Base-by-base conservation (phyloP, 1,139 yeast species). In the Yamadazyma diospyri region DNA sequence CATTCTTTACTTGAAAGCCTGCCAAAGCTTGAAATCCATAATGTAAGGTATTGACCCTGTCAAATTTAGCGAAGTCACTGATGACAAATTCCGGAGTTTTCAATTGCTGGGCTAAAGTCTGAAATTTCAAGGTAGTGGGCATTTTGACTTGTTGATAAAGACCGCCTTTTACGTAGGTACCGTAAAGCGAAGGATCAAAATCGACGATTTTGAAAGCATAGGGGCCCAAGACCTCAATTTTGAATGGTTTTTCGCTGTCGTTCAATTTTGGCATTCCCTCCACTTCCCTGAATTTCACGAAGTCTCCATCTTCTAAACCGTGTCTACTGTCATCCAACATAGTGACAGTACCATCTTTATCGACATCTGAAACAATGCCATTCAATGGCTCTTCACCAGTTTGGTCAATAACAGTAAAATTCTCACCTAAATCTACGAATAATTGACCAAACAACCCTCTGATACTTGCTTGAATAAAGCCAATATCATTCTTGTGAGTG, bases 31-130 rank as follows among this genome's bases (percentile, higher is more conserved):
- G 87, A 72, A 88, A 88, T 4, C 94, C 98, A 45, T 89, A 60
- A 56, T 94, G 98, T 42, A 84, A 74, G 60, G 86, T 96, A 16
- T 81, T 73, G 11, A 97, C 92, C 53, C 95, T 81, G 50, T 87
- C 97, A 49, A 89, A 83, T 59, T 92, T 92, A 42, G 97, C 96
- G 57, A 78, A 92, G 57, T 92, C 99, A 7, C 96, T 79, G 40
- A 76, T 69, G 28, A 85, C 59, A 49, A 67, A 83, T 51, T 87
- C 96, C 2, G 99, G 99, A n/a, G 67, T 61, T 15, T 61, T 57
- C 45, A 92, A 62, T 54, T 86, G 95, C 33, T 74, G 67, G 32
- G 62, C 52, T 41, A 92, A 70, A 9, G 84, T 61, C 55, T 83
- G 72, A 58, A 84, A 94, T 3, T 71, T 57, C 25, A 83, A 45